Percentiles rank a stretch among this genome's conserved stretches.
Evolutionary conservation across 352 stramenopile species (phyloP).

Genomic region (Phytophthora sojae): DNA sequence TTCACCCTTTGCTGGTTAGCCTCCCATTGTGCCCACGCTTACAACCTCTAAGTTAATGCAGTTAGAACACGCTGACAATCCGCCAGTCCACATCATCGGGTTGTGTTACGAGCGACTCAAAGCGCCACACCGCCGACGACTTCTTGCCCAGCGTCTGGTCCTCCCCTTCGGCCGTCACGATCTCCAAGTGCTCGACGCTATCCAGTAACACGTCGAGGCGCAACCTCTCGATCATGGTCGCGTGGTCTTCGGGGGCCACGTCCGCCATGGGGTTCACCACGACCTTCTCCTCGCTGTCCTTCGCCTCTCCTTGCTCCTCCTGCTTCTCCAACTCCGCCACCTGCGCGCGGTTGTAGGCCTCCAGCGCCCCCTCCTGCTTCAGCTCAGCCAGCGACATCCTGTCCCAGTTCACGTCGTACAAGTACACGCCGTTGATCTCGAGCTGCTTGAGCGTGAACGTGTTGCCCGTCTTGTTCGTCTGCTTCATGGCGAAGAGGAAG

Average conservation of each 20-base stretch:
- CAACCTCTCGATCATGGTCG: slow-evolving; percentile 49
- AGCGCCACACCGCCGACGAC: slow-evolving; percentile 41
- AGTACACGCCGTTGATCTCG: slow-evolving; percentile 60
- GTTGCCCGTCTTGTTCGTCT: slow-evolving; percentile 58
- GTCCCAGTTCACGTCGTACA: slow-evolving; percentile 56
- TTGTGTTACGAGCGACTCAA: slow-evolving; percentile 59
- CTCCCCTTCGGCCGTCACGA: slow-evolving; percentile 33
- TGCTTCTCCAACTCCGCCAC: slow-evolving; percentile 44
- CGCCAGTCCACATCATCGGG: slow-evolving; percentile 64
- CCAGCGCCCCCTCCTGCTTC: slow-evolving; percentile 51
- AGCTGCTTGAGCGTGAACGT: slow-evolving; percentile 55
- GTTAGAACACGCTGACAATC: slow-evolving; percentile 51
- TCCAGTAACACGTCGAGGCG: slow-evolving; percentile 50
- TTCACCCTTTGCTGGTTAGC: not conserved
- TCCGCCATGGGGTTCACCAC: slow-evolving; percentile 18
- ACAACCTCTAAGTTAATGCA: not conserved
- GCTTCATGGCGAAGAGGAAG: slow-evolving; percentile 61
- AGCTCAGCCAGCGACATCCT: slow-evolving; percentile 53
- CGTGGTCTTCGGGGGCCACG: slow-evolving; percentile 29
- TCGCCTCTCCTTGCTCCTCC: slow-evolving; percentile 9
- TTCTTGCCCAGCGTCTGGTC: slow-evolving; percentile 46
- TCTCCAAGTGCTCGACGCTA: slow-evolving; percentile 50
- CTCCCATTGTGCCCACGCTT: not conserved
- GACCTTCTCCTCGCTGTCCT: slow-evolving; percentile 9
- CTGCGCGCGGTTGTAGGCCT: slow-evolving; percentile 45